These are phyloP conservation scores for Tulasnella sp. DNA, from an alignment of 768 basidiomycete genomes.

Conservation along the genomic window DNA sequence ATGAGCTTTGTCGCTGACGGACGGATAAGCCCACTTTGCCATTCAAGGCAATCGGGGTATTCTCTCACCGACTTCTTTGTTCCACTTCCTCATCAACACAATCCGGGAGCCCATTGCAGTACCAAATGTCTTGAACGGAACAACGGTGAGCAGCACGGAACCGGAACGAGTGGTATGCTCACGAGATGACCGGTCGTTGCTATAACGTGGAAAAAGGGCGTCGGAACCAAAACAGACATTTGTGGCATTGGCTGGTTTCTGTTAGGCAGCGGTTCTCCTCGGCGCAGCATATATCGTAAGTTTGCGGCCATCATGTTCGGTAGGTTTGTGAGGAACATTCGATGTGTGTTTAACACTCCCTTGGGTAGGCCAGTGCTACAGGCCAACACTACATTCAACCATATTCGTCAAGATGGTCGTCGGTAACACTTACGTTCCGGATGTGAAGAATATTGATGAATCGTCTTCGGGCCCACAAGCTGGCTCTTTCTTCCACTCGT, in stretches of 20 bases:
- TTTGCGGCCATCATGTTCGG: conserved; percentile 39
- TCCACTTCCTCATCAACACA: conserved; percentile 45
- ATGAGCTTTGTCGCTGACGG: conserved; percentile 35
- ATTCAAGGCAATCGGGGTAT: no score
- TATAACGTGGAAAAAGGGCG: conserved; percentile 60
- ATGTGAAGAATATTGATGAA: conserved; percentile 51
- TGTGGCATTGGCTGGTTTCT: neutral
- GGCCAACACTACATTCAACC: no score
- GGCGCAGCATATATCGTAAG: conserved; percentile 34
- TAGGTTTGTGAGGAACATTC: conserved; percentile 47
- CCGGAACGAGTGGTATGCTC: no score
- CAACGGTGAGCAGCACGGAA: no score
- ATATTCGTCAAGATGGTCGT: no score
- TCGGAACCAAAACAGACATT: neutral
- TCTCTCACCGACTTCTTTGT: no score
- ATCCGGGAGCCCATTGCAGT: conserved; percentile 47
- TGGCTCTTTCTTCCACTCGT: conserved; percentile 25
- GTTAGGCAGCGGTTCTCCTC: conserved; percentile 25
- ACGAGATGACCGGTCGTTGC: conserved; percentile 40
- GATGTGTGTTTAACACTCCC: conserved; percentile 55
- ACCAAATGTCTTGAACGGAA: conserved; percentile 43
- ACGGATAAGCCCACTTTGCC: no score
- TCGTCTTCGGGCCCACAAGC: conserved; percentile 43
- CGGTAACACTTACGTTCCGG: conserved; percentile 32
- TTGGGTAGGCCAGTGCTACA: conserved; percentile 42